Percentiles rank a stretch among this genome's conserved stretches.
Evolutionary conservation across 129 eudicot genomes (phyloP).

Genomic region (Helianthus tuberosus): DNA sequence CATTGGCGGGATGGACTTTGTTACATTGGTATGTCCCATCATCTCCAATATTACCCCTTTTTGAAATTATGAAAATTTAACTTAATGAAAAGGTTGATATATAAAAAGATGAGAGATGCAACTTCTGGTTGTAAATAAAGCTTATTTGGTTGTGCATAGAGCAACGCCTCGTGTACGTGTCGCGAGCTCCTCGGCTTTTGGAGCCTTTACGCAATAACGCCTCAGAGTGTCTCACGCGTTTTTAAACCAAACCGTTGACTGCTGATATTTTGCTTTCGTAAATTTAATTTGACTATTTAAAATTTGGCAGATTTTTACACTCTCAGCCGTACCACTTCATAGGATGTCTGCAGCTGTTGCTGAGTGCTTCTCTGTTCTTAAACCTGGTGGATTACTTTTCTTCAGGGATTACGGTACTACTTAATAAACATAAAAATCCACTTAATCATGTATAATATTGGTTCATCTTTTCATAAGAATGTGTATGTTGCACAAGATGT

Average conservation of each 20-base stretch:
- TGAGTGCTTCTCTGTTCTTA: conserved; percentile 77
- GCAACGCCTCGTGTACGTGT: no score
- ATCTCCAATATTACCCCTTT: no score
- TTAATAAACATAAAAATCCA: neutral
- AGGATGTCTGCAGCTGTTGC: conserved; percentile 72
- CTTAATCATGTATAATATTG: neutral
- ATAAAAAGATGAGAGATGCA: no score
- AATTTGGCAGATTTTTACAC: conserved; percentile 69
- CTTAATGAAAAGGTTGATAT: no score
- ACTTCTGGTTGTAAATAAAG: no score
- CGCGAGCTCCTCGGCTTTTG: no score
- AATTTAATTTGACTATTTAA: neutral
- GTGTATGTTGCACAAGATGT: neutral
- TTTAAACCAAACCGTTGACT: neutral
- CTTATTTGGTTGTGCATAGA: no score
- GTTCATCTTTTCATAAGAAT: neutral
- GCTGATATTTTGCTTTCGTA: neutral
- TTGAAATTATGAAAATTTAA: no score
- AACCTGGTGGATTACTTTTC: conserved; percentile 86
- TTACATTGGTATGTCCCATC: conserved; percentile 63
- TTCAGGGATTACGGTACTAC: conserved; percentile 92
- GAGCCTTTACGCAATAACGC: no score
- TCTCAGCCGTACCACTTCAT: conserved; percentile 80
- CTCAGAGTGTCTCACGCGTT: no score
- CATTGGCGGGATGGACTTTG: conserved; percentile 77